Base-by-base conservation (phyloP, 805 yeast genomes). In the Metschnikowia santaceciliae region DNA sequence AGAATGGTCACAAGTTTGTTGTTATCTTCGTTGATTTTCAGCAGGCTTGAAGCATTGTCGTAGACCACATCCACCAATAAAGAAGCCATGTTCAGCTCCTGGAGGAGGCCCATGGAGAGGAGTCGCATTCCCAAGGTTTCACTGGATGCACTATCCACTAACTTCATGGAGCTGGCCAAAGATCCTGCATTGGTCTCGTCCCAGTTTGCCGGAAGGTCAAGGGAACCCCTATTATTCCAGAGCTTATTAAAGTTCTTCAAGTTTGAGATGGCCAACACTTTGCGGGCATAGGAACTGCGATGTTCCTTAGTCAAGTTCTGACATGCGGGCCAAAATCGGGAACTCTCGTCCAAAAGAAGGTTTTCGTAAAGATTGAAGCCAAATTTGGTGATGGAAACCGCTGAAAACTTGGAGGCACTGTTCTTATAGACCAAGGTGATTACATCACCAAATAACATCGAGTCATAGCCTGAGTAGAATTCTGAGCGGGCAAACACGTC, bases 111-210 rank as follows among this genome's bases (percentile, higher is more conserved):
- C 59, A 77, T 48, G 44, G 79, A 67, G n/a, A 82, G 61, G 8
- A 92, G 56, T 36, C 75, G 70, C 32, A 65, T 58, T 3, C 96
- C 94, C 15, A 87, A 66, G 3, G 79, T 79, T 0, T 63, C 58
- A 0, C 95, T 90, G 0, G 79, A 65, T 48, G 69, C 72, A 3
- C 77, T 71, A 6, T 77, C 72, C 3, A 88, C 68, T 2, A 84
- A 69, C 3, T 60, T 60, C 85, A 91, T 84, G 13, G 70, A 55
- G 32, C 86, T 80, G 0, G 97, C 96, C 26, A 88, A 63, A 8
- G 78, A 77, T 0, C 97, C 98, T 1, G 97, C 96, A 48, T 79
- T 76, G 0, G 92, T 86, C 58, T 89, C 96, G 66, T 92, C 97
- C 75, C 76, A 72, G 10, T 51, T 53, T 39, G 45, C 58, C 6